Base-by-base conservation (phyloP, 2,329 filamentous ascomycete species). In the Fusarium sacchari region DNA sequence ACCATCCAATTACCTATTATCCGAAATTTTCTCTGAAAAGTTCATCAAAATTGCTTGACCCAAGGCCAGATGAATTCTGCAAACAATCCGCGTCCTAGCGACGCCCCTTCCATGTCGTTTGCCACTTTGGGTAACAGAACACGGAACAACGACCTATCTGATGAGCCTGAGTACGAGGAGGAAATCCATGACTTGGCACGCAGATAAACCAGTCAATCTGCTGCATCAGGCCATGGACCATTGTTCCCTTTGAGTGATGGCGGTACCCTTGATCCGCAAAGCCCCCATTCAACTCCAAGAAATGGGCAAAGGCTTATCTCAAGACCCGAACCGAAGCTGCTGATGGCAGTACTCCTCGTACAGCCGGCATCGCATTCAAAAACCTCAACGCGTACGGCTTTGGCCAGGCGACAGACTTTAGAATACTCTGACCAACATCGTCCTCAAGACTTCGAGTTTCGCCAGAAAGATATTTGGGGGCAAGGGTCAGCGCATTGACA, bases 341-440 rank as follows among this genome's bases (percentile, higher is more conserved):
- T 63, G 86, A 87, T 66, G 89, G 87, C 39, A 84, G 84, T 71
- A 80, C 81, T 17, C 88, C 88, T 76, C 87, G 90, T 70, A 88
- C 87, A 13, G 86, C 88, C 0, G 91, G 91, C 22, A 84, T 93
- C n/a, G 84, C 86, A 24, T 93, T 91, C 81, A 86, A 87, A 77
- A 86, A 92, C 74, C 83, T 93, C 50, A 91, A 87, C 69, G 89
- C 92, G 4, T 89, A 89, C 74, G 90, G 91, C 15, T 93, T 87
- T 75, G 90, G 90, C 20, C 87, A 86, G 42, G 84, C 88, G 0
- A 92, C 90, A 0, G 90, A 93, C 79, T 93, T 91, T 78, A 93
- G 76, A 90, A 90, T 82, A 87, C 89, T 60, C 86, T 91, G 36
- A 82, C 81, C 52, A 91, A 91, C 71, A 81, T 90, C 46, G 87